Conservation (phyloP, 768 basidiomycete genomes). For the Gyrodon lividus region DNA sequence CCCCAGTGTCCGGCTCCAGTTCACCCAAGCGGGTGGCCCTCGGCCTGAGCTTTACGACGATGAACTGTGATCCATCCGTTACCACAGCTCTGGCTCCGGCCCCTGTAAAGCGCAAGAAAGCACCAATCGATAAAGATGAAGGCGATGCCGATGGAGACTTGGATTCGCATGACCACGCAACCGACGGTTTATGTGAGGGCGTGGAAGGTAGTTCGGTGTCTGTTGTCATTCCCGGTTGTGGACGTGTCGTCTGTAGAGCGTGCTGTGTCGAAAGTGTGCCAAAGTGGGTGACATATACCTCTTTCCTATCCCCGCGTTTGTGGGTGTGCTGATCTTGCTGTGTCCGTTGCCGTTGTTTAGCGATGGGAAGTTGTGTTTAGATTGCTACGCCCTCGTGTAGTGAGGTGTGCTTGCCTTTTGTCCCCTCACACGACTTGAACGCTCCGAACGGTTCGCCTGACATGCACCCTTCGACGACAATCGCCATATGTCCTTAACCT, state of each 20-base stretch:
- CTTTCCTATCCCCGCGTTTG: too few relatives aligned
- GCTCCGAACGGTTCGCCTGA: background rate
- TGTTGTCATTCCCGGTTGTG: slow-evolving; percentile 32
- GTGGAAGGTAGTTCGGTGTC: slow-evolving; percentile 9
- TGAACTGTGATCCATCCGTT: slow-evolving; percentile 19
- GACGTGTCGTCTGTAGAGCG: slow-evolving; percentile 33
- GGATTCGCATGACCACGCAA: slow-evolving; percentile 2
- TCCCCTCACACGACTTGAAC: background rate
- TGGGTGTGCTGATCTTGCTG: slow-evolving; percentile 4
- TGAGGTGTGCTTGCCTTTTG: background rate
- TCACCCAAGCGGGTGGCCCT: slow-evolving; percentile 32
- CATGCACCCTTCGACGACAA: background rate
- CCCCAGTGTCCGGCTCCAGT: slow-evolving; percentile 11
- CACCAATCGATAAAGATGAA: slow-evolving; percentile 22
- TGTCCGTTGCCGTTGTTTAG: slow-evolving; percentile 9
- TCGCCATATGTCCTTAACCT: background rate
- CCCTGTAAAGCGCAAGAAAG: slow-evolving; percentile 29
- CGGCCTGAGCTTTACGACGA: slow-evolving; percentile 18
- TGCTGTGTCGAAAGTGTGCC: slow-evolving; percentile 36
- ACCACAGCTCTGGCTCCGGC: background rate
- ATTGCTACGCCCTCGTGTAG: slow-evolving; percentile 30
- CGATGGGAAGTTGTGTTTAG: slow-evolving; percentile 32
- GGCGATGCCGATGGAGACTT: slow-evolving; percentile 9
- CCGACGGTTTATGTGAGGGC: background rate
- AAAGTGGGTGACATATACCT: slow-evolving; percentile 27